A percentile compares a stretch with the other conserved stretches of the same genome.
Conservation (phyloP, 2,329 filamentous ascomycete species). For the Cadophora luteo-olivacea region DNA sequence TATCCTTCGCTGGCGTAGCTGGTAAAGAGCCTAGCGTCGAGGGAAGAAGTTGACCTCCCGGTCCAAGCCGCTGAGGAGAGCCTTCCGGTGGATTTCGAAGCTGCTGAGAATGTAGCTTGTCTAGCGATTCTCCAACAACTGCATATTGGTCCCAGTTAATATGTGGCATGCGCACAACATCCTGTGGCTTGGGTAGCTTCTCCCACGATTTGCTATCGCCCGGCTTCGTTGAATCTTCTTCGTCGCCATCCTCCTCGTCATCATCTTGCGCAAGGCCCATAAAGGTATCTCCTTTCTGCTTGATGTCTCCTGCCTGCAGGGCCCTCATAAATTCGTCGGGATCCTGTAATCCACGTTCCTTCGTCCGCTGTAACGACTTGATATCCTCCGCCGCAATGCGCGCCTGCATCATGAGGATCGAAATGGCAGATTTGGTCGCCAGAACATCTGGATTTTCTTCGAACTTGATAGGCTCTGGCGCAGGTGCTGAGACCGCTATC, state of each 20-base stretch:
- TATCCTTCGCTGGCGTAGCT: constrained; percentile 61
- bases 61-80: constrained; percentile 51
- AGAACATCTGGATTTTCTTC: constrained; percentile 82
- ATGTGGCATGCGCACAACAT: constrained; percentile 82
- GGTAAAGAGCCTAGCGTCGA: constrained; percentile 59
- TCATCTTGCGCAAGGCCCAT: constrained; percentile 38
- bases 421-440: constrained; percentile 83
- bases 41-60: constrained; percentile 57
- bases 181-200: constrained; percentile 77
- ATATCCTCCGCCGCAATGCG: constrained; percentile 80
- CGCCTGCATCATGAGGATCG: constrained; percentile 85
- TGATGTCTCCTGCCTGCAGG: constrained; percentile 66
- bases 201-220: constrained; percentile 55
- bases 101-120: constrained; percentile 86
- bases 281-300: constrained; percentile 37
- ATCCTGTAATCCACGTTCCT: constrained; percentile 71
- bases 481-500: constrained; percentile 48
- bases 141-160: constrained; percentile 97
- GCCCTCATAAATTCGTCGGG: constrained; percentile 76
- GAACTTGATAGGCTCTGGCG: constrained; percentile 61
- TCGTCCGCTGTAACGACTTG: constrained; percentile 70
- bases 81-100: constrained; percentile 66
- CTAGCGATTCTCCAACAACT: constrained; percentile 82
- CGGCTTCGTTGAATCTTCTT: constrained; percentile 32
- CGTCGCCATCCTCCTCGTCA: constrained; percentile 45